Base-by-base conservation (phyloP, 805 yeast genomes). In the Suhomyces prunicola region DNA sequence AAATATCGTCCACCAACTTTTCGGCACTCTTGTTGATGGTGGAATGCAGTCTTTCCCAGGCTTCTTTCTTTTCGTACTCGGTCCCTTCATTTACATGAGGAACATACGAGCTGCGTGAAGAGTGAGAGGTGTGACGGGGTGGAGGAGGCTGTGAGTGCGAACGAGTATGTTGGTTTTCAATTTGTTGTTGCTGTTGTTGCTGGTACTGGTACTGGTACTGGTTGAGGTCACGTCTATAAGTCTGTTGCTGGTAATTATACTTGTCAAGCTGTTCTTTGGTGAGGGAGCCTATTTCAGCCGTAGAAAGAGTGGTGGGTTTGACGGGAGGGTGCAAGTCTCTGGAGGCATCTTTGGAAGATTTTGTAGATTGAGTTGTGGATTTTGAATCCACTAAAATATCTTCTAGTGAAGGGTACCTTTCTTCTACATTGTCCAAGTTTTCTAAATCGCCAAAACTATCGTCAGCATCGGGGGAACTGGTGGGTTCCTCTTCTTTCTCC, bases 321-420 rank as follows among this genome's bases (percentile, higher is more conserved):
- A 44, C 42, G 4, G 64, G 63, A n/a, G 41, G 40, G n/a, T 12
- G 31, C 3, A 19, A 19, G 7, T 41, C 36, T 17, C 19, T 15
- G 15, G 26, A 8, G 33, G 29, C 29, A 12, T 31, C 26, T 13
- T 15, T 6, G 7, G 27, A 10, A 2, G 29, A 6, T n/a, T 17
- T 33, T 31, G 26, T 15, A 12, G 35, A 6, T 2, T 13, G 15
- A 6, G 47, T 26, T 23, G 5, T 19, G 23, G 15, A 26, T 24
- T 12, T 26, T n/a, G 27, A 5, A 19, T 48, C 56, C 22, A 36
- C 24, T 33, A 53, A 48, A 24, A 56, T 51, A 17, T 54, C 72
- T 24, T 77, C 80, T n/a, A 79, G 59, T 2, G 80, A 74, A 0
- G 84, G 87, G 57, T 74, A 83, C 47, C 85, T 66, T 52, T 78